A percentile compares a stretch with the other conserved stretches of the same genome.
phyloP scores from a whole-genome alignment of 2,329 filamentous ascomycete species.

The Talaromyces sp. region DNA sequence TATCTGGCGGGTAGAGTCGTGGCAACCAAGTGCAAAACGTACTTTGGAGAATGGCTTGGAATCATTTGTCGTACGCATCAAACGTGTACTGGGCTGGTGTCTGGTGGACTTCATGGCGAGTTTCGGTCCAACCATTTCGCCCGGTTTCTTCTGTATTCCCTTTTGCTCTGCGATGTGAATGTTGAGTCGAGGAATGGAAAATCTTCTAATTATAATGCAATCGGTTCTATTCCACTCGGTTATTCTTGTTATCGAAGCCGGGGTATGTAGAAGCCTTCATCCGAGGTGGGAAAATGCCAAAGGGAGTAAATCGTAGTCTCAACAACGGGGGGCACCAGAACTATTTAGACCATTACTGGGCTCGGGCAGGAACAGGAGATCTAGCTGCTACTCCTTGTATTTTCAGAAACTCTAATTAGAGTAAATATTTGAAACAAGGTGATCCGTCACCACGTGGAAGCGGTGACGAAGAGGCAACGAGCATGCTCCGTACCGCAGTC shows the following conservation, averaged over 20 bases:
- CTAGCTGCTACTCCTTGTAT: background rate
- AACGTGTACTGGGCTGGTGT: slow-evolving; percentile 94
- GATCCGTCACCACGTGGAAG: background rate
- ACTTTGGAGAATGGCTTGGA: slow-evolving; percentile 92
- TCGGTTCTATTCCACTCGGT: no score
- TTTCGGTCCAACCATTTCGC: background rate
- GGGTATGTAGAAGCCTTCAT: background rate
- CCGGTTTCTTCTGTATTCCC: background rate
- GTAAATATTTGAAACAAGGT: background rate
- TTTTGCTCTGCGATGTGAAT: background rate
- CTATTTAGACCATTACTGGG: background rate
- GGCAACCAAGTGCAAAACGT: slow-evolving; percentile 30
- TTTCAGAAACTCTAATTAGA: background rate
- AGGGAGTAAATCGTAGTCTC: background rate
- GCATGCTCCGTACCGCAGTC: background rate
- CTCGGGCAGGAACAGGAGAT: background rate
- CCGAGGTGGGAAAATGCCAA: background rate
- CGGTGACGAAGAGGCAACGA: background rate
- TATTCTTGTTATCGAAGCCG: background rate
- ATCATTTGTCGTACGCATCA: slow-evolving; percentile 97
- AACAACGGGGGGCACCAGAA: background rate
- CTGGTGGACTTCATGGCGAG: slow-evolving; percentile 55
- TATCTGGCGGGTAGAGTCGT: background rate
- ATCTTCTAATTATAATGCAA: no score
- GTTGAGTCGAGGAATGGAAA: background rate